These are phyloP conservation scores for Trypanosomatidae sp. DNA, from an alignment of 208 protist genomes.

Conservation along the genomic window DNA sequence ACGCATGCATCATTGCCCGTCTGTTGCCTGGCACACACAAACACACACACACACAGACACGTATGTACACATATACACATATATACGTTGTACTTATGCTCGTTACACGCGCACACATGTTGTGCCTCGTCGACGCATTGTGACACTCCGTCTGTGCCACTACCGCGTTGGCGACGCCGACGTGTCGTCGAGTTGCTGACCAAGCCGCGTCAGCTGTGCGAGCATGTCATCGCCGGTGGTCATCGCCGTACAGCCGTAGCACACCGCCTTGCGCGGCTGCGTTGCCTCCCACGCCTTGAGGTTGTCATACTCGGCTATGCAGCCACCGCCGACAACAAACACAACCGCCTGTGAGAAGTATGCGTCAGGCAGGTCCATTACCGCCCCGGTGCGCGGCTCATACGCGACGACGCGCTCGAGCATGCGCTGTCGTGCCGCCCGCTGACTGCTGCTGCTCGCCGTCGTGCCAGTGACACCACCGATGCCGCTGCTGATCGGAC, in stretches of 20 bases:
- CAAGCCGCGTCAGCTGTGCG: constrained; percentile 44
- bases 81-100: not conserved
- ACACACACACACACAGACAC: constrained; percentile 2
- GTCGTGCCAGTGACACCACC: too few species aligned
- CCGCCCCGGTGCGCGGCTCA: constrained; percentile 54
- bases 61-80: not conserved
- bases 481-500: too few species aligned
- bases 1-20: not conserved
- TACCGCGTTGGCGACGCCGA: too few species aligned
- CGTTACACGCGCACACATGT: not conserved
- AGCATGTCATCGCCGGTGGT: constrained; percentile 70
- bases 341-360: constrained; percentile 81
- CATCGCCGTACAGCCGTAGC: constrained; percentile 78
- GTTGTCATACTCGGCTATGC: constrained; percentile 81
- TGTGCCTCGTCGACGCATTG: too few species aligned
- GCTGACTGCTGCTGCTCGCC: constrained; percentile 1
- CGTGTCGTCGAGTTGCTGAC: constrained; percentile 6
- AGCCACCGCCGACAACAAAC: constrained; percentile 76
- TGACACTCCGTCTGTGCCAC: too few species aligned
- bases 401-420: constrained; percentile 55
- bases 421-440: constrained; percentile 10
- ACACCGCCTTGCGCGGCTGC: constrained; percentile 60
- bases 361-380: constrained; percentile 36
- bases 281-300: constrained; percentile 72
- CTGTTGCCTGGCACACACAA: not conserved